These are phyloP conservation scores for Trichoderma asperelloides DNA, from an alignment of 495 filamentous ascomycete genomes.

Conservation along the genomic window DNA sequence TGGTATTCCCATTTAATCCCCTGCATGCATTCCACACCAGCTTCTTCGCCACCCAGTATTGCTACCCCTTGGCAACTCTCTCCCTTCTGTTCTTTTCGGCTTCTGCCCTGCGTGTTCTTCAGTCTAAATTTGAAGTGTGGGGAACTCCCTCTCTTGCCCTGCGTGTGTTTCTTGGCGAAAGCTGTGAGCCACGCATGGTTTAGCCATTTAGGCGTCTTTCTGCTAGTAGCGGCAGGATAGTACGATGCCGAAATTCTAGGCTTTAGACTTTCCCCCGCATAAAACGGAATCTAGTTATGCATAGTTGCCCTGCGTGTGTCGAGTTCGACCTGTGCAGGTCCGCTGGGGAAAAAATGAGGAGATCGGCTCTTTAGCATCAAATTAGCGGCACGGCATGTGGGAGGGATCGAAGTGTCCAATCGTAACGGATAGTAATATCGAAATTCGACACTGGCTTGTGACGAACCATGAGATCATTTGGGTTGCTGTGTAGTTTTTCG, in stretches of 20 bases:
- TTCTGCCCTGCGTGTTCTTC: background rate
- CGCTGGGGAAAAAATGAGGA: background rate
- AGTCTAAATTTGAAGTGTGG: background rate
- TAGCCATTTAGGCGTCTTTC: background rate
- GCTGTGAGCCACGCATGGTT: background rate
- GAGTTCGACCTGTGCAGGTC: background rate
- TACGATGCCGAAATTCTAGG: background rate
- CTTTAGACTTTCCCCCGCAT: background rate
- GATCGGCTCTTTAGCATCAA: background rate
- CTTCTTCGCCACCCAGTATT: background rate
- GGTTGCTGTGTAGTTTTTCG: background rate
- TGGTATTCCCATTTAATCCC: background rate
- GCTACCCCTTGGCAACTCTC: background rate
- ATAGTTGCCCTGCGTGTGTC: background rate
- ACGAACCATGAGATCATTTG: background rate
- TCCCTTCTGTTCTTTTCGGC: background rate
- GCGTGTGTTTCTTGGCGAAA: background rate
- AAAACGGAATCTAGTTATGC: too few species aligned
- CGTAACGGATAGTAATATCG: background rate
- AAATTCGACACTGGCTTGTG: background rate
- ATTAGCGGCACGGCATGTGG: background rate
- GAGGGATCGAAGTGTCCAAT: background rate
- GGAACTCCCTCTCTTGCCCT: background rate
- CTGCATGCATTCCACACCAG: background rate
- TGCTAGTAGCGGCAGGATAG: background rate